Evolutionary conservation across 1,284 basidiomycete species (phyloP).

Genomic region (Boletus hoseneyae): DNA sequence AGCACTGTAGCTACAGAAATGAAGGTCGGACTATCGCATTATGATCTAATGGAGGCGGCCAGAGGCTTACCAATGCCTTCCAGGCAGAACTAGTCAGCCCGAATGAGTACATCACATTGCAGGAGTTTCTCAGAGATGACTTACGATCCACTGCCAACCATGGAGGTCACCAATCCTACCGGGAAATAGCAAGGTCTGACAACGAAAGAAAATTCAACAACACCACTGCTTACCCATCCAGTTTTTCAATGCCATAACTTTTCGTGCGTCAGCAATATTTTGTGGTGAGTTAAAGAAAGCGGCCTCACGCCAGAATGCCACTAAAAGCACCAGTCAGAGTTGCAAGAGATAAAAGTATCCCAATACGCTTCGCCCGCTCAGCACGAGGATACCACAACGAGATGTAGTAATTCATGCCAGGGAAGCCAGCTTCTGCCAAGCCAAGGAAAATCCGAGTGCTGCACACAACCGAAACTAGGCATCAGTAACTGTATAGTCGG

Average conservation of each 20-base stretch:
- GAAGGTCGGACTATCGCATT: background rate
- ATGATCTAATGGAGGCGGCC: background rate
- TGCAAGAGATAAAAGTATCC: background rate
- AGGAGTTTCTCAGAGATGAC: slow-evolving; percentile 10
- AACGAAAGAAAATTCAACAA: background rate
- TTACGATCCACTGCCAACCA: slow-evolving; percentile 26
- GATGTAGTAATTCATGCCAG: background rate
- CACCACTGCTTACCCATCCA: background rate
- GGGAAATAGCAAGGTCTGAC: background rate
- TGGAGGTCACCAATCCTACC: slow-evolving; percentile 23
- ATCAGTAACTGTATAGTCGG: background rate
- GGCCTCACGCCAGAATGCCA: background rate
- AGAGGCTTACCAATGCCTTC: slow-evolving; percentile 21
- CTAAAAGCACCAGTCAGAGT: background rate
- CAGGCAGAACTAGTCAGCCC: slow-evolving; percentile 9
- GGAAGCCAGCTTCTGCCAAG: background rate
- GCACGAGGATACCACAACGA: background rate
- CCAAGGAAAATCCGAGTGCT: slow-evolving; percentile 42
- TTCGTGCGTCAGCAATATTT: background rate
- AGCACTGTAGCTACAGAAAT: slow-evolving; percentile 33
- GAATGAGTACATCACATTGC: background rate
- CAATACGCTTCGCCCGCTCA: background rate
- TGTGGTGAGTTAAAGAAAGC: background rate
- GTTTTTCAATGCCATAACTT: slow-evolving; percentile 1
- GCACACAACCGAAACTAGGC: background rate